phyloP scores from a whole-genome alignment of 1,284 basidiomycete species.

The Macrocybe sp. region DNA sequence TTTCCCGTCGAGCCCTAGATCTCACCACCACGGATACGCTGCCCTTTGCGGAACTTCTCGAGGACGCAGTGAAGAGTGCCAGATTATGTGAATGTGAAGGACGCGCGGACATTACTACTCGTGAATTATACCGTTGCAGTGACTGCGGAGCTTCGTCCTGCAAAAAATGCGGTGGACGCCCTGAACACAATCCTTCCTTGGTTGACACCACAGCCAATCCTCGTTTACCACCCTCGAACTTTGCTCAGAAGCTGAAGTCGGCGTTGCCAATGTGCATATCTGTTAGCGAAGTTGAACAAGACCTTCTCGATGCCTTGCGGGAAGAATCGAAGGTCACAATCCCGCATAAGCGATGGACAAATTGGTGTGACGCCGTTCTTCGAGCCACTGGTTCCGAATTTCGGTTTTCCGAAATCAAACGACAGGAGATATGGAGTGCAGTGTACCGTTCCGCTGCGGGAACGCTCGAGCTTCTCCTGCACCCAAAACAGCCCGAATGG shows the following conservation, averaged over 20 bases:
- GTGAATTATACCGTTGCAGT: slow-evolving; percentile 66
- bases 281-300: slow-evolving; percentile 48
- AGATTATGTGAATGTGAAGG: slow-evolving; percentile 90
- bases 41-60: slow-evolving; percentile 56
- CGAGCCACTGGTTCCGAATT: slow-evolving; percentile 62
- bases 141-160: slow-evolving; percentile 83
- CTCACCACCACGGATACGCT: slow-evolving; percentile 51
- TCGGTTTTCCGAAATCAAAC: slow-evolving; percentile 81
- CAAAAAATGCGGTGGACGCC: slow-evolving; percentile 83
- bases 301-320: slow-evolving; percentile 52
- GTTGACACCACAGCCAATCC: slow-evolving; percentile 46
- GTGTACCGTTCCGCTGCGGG: slow-evolving; percentile 74
- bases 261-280: slow-evolving; percentile 84
- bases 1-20: slow-evolving; percentile 62
- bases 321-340: slow-evolving; percentile 38
- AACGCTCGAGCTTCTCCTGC: slow-evolving; percentile 71
- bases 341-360: slow-evolving; percentile 50
- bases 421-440: slow-evolving; percentile 86
- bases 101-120: slow-evolving; percentile 69
- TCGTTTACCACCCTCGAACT: slow-evolving; percentile 65
- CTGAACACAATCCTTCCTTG: slow-evolving; percentile 71
- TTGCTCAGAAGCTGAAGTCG: slow-evolving; percentile 74
- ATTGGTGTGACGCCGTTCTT: slow-evolving; percentile 69
- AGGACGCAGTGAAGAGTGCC: slow-evolving; percentile 63
- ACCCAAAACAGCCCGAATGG: slow-evolving; percentile 83